Percentiles rank a stretch among this genome's conserved stretches.
Evolutionary conservation across 257 asterid species (phyloP).

Genomic region (Ballota nigra): DNA sequence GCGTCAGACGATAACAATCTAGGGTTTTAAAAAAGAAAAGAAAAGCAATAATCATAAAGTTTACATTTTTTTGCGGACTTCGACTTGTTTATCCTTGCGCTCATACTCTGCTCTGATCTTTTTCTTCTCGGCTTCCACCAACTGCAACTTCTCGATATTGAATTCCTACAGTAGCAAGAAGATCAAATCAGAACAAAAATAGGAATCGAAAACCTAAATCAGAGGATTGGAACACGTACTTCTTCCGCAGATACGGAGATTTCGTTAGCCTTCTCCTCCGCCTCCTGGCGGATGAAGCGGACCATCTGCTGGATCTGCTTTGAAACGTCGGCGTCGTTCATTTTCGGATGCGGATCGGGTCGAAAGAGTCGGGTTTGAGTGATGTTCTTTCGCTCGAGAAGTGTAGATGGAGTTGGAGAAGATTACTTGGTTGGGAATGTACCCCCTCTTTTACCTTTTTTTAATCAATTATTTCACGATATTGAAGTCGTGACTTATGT

Average conservation of each 20-base stretch:
- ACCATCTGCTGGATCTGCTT: constrained; percentile 99
- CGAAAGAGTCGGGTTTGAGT: constrained; percentile 6
- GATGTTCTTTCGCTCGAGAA: neutral
- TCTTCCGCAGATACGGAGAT: constrained; percentile 96
- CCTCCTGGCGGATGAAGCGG: constrained; percentile 96
- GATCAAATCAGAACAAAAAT: constrained; percentile 15
- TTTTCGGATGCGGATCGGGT: constrained; percentile 41
- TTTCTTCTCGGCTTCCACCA: constrained; percentile 97
- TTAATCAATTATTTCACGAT: too few relatives aligned
- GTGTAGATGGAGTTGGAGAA: constrained; percentile 2
- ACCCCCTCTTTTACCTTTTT: neutral
- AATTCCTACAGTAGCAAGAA: constrained; percentile 57
- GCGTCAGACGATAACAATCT: neutral
- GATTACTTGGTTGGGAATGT: neutral
- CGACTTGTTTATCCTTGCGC: constrained; percentile 90
- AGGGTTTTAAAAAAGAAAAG: neutral
- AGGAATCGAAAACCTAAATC: constrained; percentile 4
- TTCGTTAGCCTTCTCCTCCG: constrained; percentile 97
- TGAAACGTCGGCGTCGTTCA: constrained; percentile 93
- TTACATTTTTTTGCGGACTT: constrained; percentile 84
- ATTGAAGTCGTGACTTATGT: neutral
- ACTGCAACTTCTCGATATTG: constrained; percentile 94
- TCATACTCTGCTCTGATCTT: constrained; percentile 94
- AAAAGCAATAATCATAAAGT: neutral
- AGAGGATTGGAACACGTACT: constrained; percentile 32